phyloP scores from a whole-genome alignment of 805 yeast genomes.

The Metschnikowia chrysomelidarum region DNA sequence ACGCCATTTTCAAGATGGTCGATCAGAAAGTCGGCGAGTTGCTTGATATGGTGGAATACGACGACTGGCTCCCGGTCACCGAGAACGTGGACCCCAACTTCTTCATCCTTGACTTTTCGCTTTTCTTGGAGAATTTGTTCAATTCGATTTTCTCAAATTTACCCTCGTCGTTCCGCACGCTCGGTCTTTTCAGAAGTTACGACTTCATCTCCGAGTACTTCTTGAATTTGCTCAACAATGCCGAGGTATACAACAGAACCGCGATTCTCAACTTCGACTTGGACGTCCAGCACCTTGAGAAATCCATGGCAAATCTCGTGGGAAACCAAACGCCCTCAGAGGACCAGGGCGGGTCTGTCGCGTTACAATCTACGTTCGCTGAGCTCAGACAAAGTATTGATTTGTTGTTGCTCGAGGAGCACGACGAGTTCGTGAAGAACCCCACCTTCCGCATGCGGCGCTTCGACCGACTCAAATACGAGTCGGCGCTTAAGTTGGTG shows the following conservation, averaged over 20 bases:
- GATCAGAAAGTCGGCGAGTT: conserved; percentile 78
- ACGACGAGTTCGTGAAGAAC: conserved; percentile 61
- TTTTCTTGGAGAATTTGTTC: conserved; percentile 80
- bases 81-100: conserved; percentile 62
- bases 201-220: conserved; percentile 79
- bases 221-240: conserved; percentile 55
- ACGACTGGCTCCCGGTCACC: conserved; percentile 69
- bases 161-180: conserved; percentile 72
- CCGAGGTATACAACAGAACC: conserved; percentile 53
- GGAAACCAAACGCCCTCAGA: conserved; percentile 24
- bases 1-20: conserved; percentile 75
- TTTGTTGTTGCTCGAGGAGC: conserved; percentile 60
- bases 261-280: conserved; percentile 72
- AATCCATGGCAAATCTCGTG: conserved; percentile 41
- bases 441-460: conserved; percentile 44
- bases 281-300: conserved; percentile 77
- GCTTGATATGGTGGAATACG: conserved; percentile 74
- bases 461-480: conserved; percentile 72
- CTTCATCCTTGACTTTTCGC: conserved; percentile 79
- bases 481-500: conserved; percentile 61
- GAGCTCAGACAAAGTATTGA: conserved; percentile 80
- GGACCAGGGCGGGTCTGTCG: conserved; percentile 37
- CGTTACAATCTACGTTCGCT: conserved; percentile 69
- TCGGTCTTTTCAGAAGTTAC: conserved; percentile 81
- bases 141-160: conserved; percentile 78